Evolutionary conservation across 805 yeast species (phyloP).

Genomic region (Cyberlindnera xylosilytica): DNA sequence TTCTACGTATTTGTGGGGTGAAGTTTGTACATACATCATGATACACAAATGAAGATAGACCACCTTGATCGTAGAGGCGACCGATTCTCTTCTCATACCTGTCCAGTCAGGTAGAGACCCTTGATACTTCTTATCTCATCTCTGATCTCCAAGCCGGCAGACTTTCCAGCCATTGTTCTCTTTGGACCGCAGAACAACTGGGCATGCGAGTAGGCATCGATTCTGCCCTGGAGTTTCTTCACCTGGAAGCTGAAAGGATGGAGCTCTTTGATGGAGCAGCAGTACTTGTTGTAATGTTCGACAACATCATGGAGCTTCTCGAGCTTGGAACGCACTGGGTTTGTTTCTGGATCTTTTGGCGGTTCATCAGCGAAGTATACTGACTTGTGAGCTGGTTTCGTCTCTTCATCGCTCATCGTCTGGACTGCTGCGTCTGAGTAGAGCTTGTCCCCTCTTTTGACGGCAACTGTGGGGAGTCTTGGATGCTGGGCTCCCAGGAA

Average conservation of each 20-base stretch:
- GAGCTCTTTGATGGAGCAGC: constrained; percentile 19
- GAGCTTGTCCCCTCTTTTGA: constrained; percentile 37
- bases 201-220: constrained; percentile 22
- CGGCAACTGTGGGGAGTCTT: constrained; percentile 38
- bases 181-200: constrained; percentile 22
- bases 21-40: background rate
- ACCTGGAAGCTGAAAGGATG: constrained; percentile 30
- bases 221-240: constrained; percentile 25
- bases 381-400: constrained; percentile 13
- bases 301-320: constrained; percentile 29
- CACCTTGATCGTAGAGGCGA: background rate
- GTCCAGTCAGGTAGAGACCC: constrained; percentile 40
- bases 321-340: constrained; percentile 26
- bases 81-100: too few relatives aligned
- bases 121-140: constrained; percentile 35
- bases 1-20: background rate
- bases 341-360: constrained; percentile 4
- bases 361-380: constrained; percentile 18
- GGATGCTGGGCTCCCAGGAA: constrained; percentile 25
- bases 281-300: constrained; percentile 25
- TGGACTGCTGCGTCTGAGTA: constrained; percentile 35
- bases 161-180: constrained; percentile 21
- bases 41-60: background rate
- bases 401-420: constrained; percentile 14
- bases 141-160: constrained; percentile 24